Conservation (phyloP, 2,329 filamentous ascomycete genomes). For the Fusarium fujikuroi region DNA sequence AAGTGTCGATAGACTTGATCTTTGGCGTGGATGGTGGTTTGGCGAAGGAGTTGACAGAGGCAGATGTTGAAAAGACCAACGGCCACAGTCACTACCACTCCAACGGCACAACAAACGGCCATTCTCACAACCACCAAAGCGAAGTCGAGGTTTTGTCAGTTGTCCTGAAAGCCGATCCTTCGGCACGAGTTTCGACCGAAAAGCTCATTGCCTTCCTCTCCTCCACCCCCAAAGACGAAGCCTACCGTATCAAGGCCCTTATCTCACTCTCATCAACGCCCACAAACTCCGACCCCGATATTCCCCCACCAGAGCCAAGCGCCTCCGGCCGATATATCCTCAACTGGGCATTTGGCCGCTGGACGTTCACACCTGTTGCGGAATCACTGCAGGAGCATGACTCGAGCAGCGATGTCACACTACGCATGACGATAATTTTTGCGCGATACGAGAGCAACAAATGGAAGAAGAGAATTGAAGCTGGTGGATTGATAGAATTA, state of each 20-base stretch:
- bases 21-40: conserved; percentile 90
- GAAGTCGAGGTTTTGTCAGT: conserved; percentile 94
- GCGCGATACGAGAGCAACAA: conserved; percentile 78
- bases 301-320: conserved; percentile 48
- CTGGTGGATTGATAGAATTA: conserved; percentile 63
- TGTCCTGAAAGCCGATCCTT: conserved; percentile 64
- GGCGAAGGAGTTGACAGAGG: conserved; percentile 64
- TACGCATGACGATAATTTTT: conserved; percentile 81
- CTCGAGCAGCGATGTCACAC: conserved; percentile 63
- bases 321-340: conserved; percentile 77
- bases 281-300: conserved; percentile 62
- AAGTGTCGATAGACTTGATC: conserved; percentile 80
- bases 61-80: conserved; percentile 46
- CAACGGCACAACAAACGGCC: conserved; percentile 52
- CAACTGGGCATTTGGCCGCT: conserved; percentile 97
- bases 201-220: conserved; percentile 75
- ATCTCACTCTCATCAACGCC: conserved; percentile 60
- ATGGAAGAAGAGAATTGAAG: conserved; percentile 80
- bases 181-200: conserved; percentile 62
- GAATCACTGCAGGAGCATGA: conserved; percentile 60
- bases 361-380: conserved; percentile 80
- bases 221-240: conserved; percentile 87
- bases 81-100: conserved; percentile 51
- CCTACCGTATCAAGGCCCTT: conserved; percentile 91
- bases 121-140: conserved; percentile 71